Evolutionary conservation across 805 yeast genomes (phyloP), one percentile per base, ranked within the genome.

Genomic region (Clavispora vitiphila): DNA sequence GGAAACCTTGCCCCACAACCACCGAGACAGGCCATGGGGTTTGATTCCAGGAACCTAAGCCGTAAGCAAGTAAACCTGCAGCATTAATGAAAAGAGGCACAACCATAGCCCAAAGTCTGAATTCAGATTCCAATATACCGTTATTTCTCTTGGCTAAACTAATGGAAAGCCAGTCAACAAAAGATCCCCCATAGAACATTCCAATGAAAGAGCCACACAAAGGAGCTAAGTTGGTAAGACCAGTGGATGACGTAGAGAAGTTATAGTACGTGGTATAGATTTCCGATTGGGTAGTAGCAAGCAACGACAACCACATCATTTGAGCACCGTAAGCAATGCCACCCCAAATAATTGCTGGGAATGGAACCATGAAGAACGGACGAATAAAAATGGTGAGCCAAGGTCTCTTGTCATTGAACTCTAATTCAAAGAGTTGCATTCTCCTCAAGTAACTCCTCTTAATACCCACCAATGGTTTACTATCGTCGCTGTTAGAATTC

Each of bases 141-240:
- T 66, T 62, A 50, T 73, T 72, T 32, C 69, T 65, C 34, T 55
- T 86, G 20, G 79, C 88, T 2, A 65, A 65, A 15, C 51, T 75
- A 14, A 54, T 88, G 3, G 96, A 87, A 42, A 77, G 56, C 70
- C 69, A 70, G 56, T 80, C 85, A 7, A 76, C 67, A 18, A 72
- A 56, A 55, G 64, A 62, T 12, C 83, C 83, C 2, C 76, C 72
- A 40, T 69, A 60, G 35, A 72, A 62, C 47, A 69, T 72, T 20
- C 72, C 61, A 5, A 77, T 31, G 4, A 67, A 41, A 21, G 74
- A 67, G 43, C 76, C 77, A 12, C 77, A 62, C 20, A 75, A 60
- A 5, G 85, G 80, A 1, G 82, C 76, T 23, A 71, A 56, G 45
- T 77, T 72, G 2, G 80, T 69, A 20, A 78, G 53, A 20, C 85